phyloP scores from a whole-genome alignment of 352 stramenopile genomes.

The Phytophthora colocasiae region DNA sequence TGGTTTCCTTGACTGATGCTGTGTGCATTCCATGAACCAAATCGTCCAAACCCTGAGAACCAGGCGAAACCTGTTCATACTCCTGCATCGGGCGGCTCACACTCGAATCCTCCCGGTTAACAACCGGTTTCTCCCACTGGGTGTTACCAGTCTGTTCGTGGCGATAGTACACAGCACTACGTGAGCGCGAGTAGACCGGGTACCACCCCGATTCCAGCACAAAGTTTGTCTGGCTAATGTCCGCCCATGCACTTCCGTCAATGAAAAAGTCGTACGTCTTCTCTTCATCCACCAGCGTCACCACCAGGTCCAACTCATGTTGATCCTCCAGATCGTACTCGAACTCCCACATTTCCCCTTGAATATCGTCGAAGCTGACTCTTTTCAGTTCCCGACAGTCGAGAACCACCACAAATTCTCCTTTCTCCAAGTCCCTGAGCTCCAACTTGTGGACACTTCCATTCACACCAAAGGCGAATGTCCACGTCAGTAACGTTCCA shows the following conservation, averaged over 20 bases:
- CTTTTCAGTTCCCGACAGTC: constrained; percentile 68
- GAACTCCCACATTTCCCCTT: constrained; percentile 74
- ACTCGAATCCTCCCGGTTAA: constrained; percentile 53
- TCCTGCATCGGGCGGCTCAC: constrained; percentile 40
- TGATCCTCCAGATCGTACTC: constrained; percentile 77
- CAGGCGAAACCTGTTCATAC: constrained; percentile 44
- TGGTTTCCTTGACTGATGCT: constrained; percentile 26
- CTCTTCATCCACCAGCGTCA: constrained; percentile 68
- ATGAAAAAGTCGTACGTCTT: constrained; percentile 85
- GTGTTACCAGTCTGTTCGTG: constrained; percentile 68
- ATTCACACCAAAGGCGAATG: constrained; percentile 83
- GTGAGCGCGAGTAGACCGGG: constrained; percentile 80
- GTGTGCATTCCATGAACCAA: constrained; percentile 34
- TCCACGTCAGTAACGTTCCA: constrained; percentile 69
- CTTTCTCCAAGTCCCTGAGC: constrained; percentile 69
- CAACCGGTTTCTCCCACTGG: constrained; percentile 80
- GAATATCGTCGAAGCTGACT: constrained; percentile 72
- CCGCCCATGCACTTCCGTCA: constrained; percentile 71
- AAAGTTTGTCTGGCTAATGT: constrained; percentile 85
- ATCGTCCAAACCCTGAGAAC: constrained; percentile 39
- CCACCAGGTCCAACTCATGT: constrained; percentile 69
- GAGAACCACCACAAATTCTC: constrained; percentile 83
- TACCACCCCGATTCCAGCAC: constrained; percentile 82
- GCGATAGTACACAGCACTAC: constrained; percentile 77
- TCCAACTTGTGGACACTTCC: constrained; percentile 83